Evolutionary conservation across 257 asterid genomes (phyloP), one percentile per base, ranked within the genome.

Genomic region (Scutellaria baicalensis): DNA sequence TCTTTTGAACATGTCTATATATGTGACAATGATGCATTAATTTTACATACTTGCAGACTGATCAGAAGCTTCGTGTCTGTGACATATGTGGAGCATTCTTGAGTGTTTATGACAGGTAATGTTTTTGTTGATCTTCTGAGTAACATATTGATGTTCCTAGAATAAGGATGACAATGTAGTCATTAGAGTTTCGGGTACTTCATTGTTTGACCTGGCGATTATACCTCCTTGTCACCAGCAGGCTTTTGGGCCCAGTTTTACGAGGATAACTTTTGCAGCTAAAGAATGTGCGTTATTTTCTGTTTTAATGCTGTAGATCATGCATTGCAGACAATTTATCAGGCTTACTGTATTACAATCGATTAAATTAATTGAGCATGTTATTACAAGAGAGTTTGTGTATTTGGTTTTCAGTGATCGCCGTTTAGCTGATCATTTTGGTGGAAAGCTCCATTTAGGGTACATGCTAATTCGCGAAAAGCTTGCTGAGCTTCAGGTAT

Each of bases 231-330:
- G 89, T 89, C 82, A 89, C 95, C 91, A 85, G 95, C 97, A 89
- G 95, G 95, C 96, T 89, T 85, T 87, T 89, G 96, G 95, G 93
- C 95, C 93, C 93, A 89, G 95, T 91, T 89, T 89, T 89, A 85
- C 96, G 95, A 79, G 96, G 97, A 88, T 89, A 86, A 84, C 96
- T 92, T 87, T 81, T 89, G 94, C 96, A 78, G 96, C 97, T 85
- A 87, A 87, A 87, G 89, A 92, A 92, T 92, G 97, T 92, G 97
- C 96, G 96, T 92, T 84, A 81, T 87, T 84, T 89, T 83, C 81
- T 86, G 89, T 79, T 89, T 85, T 79, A 70, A 83, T 79, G 59
- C 86, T 83, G 87, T 84, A 64, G 80, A 80, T 88, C 89, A 72
- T 86, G 94, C 81, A 75, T 79, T 75, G 76, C 77, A 73, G 81